Percentiles rank a stretch among this genome's conserved stretches.
phyloP scores from a whole-genome alignment of 1,284 basidiomycete species.

The Apiotrichum sp. region DNA sequence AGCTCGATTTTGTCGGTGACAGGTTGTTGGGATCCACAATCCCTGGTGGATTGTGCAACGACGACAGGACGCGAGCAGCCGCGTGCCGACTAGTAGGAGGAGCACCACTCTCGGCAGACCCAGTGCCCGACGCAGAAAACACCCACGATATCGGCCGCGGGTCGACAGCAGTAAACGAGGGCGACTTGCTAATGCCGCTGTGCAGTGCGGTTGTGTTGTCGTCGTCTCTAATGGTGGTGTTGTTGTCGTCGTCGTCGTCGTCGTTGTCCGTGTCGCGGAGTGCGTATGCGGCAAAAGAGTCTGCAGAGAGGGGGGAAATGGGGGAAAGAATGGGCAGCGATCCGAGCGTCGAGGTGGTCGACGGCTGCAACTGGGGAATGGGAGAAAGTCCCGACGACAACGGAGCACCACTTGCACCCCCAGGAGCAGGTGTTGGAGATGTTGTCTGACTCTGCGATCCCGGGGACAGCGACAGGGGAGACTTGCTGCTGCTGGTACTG shows the following conservation, averaged over 20 bases:
- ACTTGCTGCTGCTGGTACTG: not conserved
- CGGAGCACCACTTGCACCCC: not conserved
- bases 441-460: not conserved
- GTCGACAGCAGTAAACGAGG: not conserved
- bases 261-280: not conserved
- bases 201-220: no score
- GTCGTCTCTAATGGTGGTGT: no score
- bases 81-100: slow-evolving; percentile 1
- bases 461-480: not conserved
- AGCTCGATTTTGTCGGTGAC: slow-evolving; percentile 9
- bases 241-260: not conserved
- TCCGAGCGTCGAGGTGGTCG: slow-evolving; percentile 2
- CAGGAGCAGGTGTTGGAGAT: not conserved
- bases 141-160: not conserved
- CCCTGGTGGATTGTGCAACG: not conserved
- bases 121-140: not conserved
- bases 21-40: slow-evolving; percentile 8
- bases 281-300: slow-evolving; percentile 6
- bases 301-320: slow-evolving; percentile 23
- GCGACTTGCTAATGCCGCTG: no score
- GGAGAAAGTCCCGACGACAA: not conserved
- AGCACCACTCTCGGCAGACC: slow-evolving; percentile 2
- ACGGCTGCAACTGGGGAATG: not conserved
- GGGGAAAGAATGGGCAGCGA: slow-evolving; percentile 26
- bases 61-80: slow-evolving; percentile 1